Evolutionary conservation across 306 rosid genomes (phyloP), one percentile per base, ranked within the genome.

Genomic region (Cicer judaicum): DNA sequence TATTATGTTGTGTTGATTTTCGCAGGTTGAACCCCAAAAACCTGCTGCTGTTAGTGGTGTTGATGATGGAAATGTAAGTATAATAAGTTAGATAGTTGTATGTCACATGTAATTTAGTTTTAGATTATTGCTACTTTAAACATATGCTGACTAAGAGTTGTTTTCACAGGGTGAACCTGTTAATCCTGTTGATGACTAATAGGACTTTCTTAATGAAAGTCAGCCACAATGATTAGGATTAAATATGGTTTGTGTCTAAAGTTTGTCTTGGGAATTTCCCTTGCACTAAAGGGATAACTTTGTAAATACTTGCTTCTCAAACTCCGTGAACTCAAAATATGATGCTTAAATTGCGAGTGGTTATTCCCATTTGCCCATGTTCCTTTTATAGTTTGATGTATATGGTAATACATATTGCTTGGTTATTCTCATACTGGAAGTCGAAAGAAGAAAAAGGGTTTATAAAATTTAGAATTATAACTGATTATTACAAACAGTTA

Each of bases 101-200:
- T 60, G 54, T 18, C 10, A 19, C 15, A 11, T 65, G 40, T 44
- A 43, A 11, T 19, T 19, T 65, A 44, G 67, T 72, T 59, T 72
- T 8, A 39, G 24, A 47, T 56, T 48, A n/a, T 81, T n/a, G 72
- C 55, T 76, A 21, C 64, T 46, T 39, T 10, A 64, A 44, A 48
- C 11, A 11, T 39, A 76, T 48, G 18, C 62, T 52, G 38, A 77
- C 29, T 8, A 47, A 21, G 12, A 65, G 10, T 67, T 67, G 60
- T 72, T 82, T 61, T 73, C 13, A 62, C 77, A 82, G 85, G 82
- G 5, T 72, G 76, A 67, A 60, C 62, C 81, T 66, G 85, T 54
- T 52, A 77, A 66, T 67, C 42, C 73, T 10, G 57, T 64, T 66
- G 85, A 59, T 60, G 44, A 13, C 66, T 34, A 60, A 12, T 60